phyloP scores from a whole-genome alignment of 1,139 yeast genomes.

The Geotrichum reessii region DNA sequence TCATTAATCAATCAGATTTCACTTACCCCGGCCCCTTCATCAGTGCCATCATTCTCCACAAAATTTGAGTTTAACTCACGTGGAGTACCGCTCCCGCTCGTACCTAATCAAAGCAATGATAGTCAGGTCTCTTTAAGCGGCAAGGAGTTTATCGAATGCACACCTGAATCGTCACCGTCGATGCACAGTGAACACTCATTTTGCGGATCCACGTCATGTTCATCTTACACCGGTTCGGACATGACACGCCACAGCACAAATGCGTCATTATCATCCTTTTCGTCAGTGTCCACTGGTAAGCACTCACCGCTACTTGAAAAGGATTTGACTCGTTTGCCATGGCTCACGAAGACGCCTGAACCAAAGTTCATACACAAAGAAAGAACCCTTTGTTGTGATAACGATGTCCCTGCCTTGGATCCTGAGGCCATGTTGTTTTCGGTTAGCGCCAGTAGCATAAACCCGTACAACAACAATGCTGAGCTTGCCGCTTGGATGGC shows the following conservation, averaged over 20 bases:
- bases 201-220: neutral
- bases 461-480: neutral
- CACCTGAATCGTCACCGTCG: neutral
- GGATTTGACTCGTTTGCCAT: neutral
- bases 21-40: neutral
- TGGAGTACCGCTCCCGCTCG: neutral
- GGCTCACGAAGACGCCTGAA: neutral
- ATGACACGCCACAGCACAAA: conserved; percentile 3
- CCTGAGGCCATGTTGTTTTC: neutral
- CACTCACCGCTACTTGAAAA: neutral
- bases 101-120: neutral
- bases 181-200: neutral
- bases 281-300: neutral
- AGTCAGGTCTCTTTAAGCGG: neutral
- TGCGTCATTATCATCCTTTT: neutral
- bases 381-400: neutral
- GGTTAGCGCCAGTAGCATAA: neutral
- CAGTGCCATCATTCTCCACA: too few relatives aligned
- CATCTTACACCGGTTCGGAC: neutral
- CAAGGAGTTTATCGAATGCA: neutral
- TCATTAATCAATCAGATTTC: neutral
- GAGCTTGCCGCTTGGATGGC: neutral
- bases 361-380: neutral
- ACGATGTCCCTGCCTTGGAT: neutral
- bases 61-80: neutral